Evolutionary conservation across 805 yeast species (phyloP), one percentile per base, ranked within the genome.

Genomic region (Limtongozyma cylindracea): DNA sequence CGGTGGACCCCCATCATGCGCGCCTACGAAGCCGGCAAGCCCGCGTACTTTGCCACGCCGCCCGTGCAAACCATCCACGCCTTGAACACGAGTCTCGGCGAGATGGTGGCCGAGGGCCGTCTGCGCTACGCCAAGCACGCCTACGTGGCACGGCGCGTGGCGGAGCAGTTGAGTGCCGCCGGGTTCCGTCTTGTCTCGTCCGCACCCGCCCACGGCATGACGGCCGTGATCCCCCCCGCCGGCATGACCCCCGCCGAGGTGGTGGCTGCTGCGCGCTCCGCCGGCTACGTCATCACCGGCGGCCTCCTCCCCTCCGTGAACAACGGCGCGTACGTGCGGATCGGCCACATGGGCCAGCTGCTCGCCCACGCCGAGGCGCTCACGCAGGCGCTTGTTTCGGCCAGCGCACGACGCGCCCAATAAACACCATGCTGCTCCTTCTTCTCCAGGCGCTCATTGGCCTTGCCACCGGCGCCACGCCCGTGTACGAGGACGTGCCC

Each of bases 341-440:
- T 82, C 27, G 96, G 96, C 17, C 96, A 82, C 49, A 84, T 84
- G 96, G 94, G 95, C n/a, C n/a, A n/a, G n/a, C n/a, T n/a, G n/a
- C n/a, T n/a, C n/a, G n/a, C n/a, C n/a, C n/a, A n/a, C n/a, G n/a
- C n/a, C n/a, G n/a, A n/a, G n/a, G n/a, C n/a, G n/a, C n/a, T n/a
- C n/a, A n/a, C n/a, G n/a, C n/a, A n/a, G n/a, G n/a, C n/a, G n/a
- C n/a, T n/a, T n/a, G n/a, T n/a, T n/a, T n/a, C n/a, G n/a, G n/a
- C n/a, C n/a, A n/a, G n/a, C n/a, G n/a, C n/a, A n/a, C n/a, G n/a
- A n/a, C n/a, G n/a, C n/a, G n/a, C n/a, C n/a, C n/a, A n/a, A n/a
- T n/a, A n/a, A n/a, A n/a, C n/a, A n/a, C n/a, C n/a, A n/a, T n/a
- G n/a, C n/a, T n/a, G n/a, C n/a, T n/a, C n/a, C n/a, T n/a, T n/a